Base-by-base conservation (phyloP, 768 basidiomycete genomes). In the Exsudoporus frostii region DNA sequence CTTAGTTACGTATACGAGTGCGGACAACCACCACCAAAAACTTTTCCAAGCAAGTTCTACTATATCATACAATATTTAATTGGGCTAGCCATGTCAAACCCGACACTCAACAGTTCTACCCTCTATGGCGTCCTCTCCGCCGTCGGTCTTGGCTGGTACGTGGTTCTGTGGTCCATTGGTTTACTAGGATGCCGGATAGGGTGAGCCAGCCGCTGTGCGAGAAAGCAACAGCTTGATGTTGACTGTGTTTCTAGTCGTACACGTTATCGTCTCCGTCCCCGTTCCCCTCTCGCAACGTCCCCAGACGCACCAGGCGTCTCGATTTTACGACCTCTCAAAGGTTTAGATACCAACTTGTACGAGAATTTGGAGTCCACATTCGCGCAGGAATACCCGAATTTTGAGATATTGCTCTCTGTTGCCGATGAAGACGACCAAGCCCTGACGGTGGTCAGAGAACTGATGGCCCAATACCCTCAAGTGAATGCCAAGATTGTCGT, bases 351-450 rank as follows among this genome's bases (percentile, higher is more conserved):
- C 53, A 98, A 98, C 68, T 80, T 99, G 19, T 98, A 89, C 71
- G 94, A 97, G 74, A 98, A 98, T 69, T 74, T 99, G 45, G 92
- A 97, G 71, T 92, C 93, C 5, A 90, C 91, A 0, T 96, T 98
- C 71, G 77, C 74, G 30, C 93, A 97, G 64, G 88, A 95, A 58
- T 98, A 98, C 67, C 85, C 90, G 1, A 88, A 88, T 57, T 96
- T 83, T 62, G 95, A 99, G 71, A 83, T 99, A 51, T 74, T 98
- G 38, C 85, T 98, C 54, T 92, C 90, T 25, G 86, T 98, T 6
- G 92, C 92, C n/a, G 85, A 91, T 47, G 86, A 87, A 60, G 69
- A 81, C 39, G 97, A 99, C 68, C 90, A 92, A 67, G 93, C 94
- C 5, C 76, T 98, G n/a, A 71, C 78, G 2, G 82, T 98, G 37